These are phyloP conservation scores for Grigorovia yakushimaensis DNA, from an alignment of 805 yeast genomes.

Conservation along the genomic window DNA sequence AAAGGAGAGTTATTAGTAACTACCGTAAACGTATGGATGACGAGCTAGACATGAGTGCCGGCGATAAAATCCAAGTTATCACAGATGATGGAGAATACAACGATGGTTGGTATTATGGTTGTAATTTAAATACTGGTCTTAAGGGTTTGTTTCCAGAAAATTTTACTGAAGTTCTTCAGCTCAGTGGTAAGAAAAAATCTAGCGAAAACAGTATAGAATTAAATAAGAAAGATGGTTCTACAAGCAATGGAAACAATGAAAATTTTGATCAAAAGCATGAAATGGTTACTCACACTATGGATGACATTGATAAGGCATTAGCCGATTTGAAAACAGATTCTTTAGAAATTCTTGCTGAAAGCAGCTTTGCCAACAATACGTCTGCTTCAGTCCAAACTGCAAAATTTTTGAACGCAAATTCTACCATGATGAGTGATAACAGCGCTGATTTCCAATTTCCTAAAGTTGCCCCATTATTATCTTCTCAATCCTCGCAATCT, in stretches of 20 bases:
- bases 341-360: conserved; percentile 8
- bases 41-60: conserved; percentile 68
- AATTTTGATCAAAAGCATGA: not conserved
- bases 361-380: not conserved
- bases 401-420: not conserved
- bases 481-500: not conserved
- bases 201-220: conserved; percentile 39
- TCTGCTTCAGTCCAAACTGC: not conserved
- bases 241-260: not conserved
- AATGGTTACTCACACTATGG: conserved; percentile 42
- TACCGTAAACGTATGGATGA: conserved; percentile 82
- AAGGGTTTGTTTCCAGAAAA: conserved; percentile 88
- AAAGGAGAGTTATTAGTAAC: conserved; percentile 60
- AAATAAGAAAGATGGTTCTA: not conserved
- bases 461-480: not conserved
- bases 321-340: conserved; percentile 42
- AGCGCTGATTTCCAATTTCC: not conserved
- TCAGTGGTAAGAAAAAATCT: conserved; percentile 29
- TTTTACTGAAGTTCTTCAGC: conserved; percentile 53
- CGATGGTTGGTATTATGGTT: conserved; percentile 96
- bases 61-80: conserved; percentile 79
- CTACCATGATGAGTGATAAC: not conserved
- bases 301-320: conserved; percentile 64
- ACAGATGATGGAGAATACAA: conserved; percentile 88
- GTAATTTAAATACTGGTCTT: conserved; percentile 54